Base-by-base conservation (phyloP, 75 land plant genomes). In the Pinus taeda region DNA sequence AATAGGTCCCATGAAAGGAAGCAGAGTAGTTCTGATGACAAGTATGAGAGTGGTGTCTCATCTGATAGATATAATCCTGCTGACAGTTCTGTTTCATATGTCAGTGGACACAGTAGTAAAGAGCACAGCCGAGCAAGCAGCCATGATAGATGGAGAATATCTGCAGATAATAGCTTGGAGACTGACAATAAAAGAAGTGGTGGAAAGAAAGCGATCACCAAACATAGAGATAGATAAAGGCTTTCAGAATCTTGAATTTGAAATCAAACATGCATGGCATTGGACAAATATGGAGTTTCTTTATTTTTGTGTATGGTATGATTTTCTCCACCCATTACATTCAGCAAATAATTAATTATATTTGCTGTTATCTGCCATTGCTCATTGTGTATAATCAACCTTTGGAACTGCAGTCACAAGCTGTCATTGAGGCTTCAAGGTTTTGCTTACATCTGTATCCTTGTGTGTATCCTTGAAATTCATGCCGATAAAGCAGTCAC, bases 391-490 rank as follows among this genome's bases (percentile, higher is more conserved):
- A 4, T 78, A 59, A 73, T 55, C 79, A 18, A 74, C 30, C 14
- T 60, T 77, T 49, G 55, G 55, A 49, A 49, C 55, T 87, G 92
- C 89, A 87, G 89, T 79, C 72, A 69, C 53, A 76, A 15, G 81
- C 57, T 81, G 71, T 76, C 62, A 70, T 77, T 80, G 79, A 75
- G 84, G 81, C 74, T 63, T 81, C 74, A 71, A 78, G 84, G 26
- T 75, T 74, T 74, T 39, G 30, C 66, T 80, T 58, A 6, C 67
- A 59, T 24, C 83, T 81, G 88, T 90, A 90, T 90, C 91, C 91
- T 85, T 78, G 78, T 76, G 30, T 82, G 89, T 90, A 90, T 90
- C 91, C 91, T 90, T 84, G 2, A 60, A 71, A 39, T 17, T 69
- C 53, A n/a, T 69, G 53, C n/a, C 2, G 18, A 2, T 67, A 18